Evolutionary conservation across 129 eudicot species (phyloP), one percentile per base, ranked within the genome.

Genomic region (Flaveria bidentis): DNA sequence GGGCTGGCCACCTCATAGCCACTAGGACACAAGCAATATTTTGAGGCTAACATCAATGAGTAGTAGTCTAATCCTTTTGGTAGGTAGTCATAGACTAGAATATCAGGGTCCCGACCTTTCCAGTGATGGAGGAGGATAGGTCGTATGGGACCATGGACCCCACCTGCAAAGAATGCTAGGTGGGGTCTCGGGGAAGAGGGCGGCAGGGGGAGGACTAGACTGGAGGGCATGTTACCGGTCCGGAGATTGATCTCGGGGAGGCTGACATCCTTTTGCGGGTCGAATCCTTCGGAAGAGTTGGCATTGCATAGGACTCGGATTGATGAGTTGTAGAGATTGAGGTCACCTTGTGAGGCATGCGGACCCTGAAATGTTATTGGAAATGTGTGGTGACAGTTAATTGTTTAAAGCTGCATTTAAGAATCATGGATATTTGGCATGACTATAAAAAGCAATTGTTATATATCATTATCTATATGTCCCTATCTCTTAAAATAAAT

Each of bases 1-100:
- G 98, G 98, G 52, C 98, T 93, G 17, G 98, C 98, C 18, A 93
- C 98, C 77, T 93, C 98, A 22, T 93, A 82, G 3, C 98, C 98
- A 66, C 98, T 90, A 11, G 98, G 98, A 62, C 98, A 93, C 15
- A 93, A 78, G 79, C 98, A 93, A 56, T 78, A 93, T 80, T 81
- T 90, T 68, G 98, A 88, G 65, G 75, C 76, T 46, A 87, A 74
- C 93, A 93, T 85, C 47, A 82, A 77, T 15, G 84, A 52, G 71
- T 80, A 84, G 81, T 93, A 93, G 74, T 88, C 93, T 46, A 80
- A 74, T 71, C 61, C 55, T 82, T 87, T 83, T 2, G 91, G 96
- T 33, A 93, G 97, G 88, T 93, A 91, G 23, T 93, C 90, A 50
- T 84, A 83, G 56, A 93, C 85, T 45, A 52, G 90, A 65, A 93